These are phyloP conservation scores for Austroboletus niveus DNA, from an alignment of 1,284 basidiomycete species.

Conservation along the genomic window DNA sequence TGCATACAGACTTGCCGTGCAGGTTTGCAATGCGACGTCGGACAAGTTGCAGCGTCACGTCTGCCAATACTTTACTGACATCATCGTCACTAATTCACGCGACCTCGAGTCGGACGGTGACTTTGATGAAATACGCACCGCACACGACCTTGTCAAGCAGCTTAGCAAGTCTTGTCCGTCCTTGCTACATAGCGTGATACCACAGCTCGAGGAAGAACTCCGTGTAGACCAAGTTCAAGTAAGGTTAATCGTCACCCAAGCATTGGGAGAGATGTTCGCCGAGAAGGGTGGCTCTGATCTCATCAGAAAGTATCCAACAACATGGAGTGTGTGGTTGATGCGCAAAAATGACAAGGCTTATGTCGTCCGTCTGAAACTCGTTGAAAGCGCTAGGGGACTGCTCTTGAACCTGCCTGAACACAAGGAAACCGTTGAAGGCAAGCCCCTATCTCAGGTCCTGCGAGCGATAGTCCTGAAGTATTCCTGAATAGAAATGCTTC, in stretches of 20 bases:
- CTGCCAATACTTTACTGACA: constrained; percentile 88
- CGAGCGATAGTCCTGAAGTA: constrained; percentile 10
- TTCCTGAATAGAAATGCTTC: constrained; percentile 52
- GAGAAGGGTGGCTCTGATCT: constrained; percentile 73
- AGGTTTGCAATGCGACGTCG: constrained; percentile 81
- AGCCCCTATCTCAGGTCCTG: constrained; percentile 9
- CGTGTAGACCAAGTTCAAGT: constrained; percentile 73
- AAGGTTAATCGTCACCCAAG: constrained; percentile 78
- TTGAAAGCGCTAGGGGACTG: constrained; percentile 68
- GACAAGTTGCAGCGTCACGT: constrained; percentile 90
- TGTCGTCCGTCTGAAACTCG: constrained; percentile 74
- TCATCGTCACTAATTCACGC: constrained; percentile 64
- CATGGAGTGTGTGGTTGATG: constrained; percentile 86
- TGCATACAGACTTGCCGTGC: constrained; percentile 81
- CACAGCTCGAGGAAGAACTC: constrained; percentile 90
- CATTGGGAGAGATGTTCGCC: constrained; percentile 88
- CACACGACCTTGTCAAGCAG: constrained; percentile 85
- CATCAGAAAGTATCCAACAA: constrained; percentile 75
- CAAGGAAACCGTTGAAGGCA: constrained; percentile 71
- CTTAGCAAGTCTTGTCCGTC: constrained; percentile 81
- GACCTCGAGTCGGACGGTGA: constrained; percentile 61
- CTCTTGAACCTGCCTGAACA: constrained; percentile 69
- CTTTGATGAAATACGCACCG: constrained; percentile 64
- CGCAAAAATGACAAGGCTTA: constrained; percentile 78
- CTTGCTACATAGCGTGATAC: constrained; percentile 87